A percentile compares a stretch with the other conserved stretches of the same genome.
These are phyloP conservation scores for Colletotrichum horii DNA, from an alignment of 2,329 filamentous ascomycete species.

Conservation along the genomic window DNA sequence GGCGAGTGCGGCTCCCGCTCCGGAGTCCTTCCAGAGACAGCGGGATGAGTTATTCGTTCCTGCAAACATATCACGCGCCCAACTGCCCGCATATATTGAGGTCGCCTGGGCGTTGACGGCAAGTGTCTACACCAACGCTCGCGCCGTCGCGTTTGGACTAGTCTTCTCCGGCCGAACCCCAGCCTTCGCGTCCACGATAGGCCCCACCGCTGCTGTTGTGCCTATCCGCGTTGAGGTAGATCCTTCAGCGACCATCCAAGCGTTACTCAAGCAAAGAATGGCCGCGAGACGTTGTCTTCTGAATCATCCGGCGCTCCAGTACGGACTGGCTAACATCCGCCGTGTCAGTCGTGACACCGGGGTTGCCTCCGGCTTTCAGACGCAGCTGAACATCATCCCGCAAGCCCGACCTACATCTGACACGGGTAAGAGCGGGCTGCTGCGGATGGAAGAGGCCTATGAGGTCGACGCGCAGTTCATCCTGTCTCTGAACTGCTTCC, in stretches of 20 bases:
- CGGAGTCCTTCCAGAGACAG: neutral
- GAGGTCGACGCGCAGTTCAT: neutral
- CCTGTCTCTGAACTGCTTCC: neutral
- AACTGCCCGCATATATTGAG: neutral
- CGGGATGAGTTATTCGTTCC: neutral
- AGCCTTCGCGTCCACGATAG: neutral
- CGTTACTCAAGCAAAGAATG: neutral
- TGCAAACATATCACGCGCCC: neutral
- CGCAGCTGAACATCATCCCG: neutral
- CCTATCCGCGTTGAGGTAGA: neutral
- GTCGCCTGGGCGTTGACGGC: neutral
- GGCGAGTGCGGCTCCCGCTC: neutral
- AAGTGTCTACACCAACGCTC: neutral
- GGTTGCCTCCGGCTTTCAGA: neutral
- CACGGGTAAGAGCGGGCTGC: neutral
- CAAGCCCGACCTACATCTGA: neutral
- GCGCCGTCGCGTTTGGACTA: neutral
- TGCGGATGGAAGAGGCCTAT: neutral
- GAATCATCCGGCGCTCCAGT: neutral
- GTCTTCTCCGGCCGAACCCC: neutral
- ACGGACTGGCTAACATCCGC: neutral
- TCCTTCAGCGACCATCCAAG: neutral
- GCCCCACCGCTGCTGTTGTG: neutral
- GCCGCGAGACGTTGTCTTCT: neutral
- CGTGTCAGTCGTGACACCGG: neutral